Base-by-base conservation (phyloP, 352 stramenopile species). In the Globisporangium echinulatum region DNA sequence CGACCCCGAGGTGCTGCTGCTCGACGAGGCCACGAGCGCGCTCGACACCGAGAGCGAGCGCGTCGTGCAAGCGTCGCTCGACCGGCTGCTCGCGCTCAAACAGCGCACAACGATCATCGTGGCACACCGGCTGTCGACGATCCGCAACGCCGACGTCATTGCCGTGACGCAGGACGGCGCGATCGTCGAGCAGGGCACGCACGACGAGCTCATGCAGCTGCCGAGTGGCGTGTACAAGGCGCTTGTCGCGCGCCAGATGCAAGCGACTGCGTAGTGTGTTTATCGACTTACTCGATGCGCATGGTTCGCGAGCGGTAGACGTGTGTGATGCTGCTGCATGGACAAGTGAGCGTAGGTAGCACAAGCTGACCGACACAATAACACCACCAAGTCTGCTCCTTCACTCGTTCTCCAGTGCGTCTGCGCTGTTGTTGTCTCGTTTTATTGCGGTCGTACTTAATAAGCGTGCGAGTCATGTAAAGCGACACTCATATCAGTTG, bases 111-210 rank as follows among this genome's bases (percentile, higher is more conserved):
- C 37, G 25, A 50, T 63, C 49, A 60, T 61, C 50, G 93, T 98
- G 56, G 96, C 96, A 0, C 94, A 98, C 68, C 83, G 94, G 9
- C 66, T 99, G 38, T 96, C 82, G 53, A 99, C 94, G 57, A 69
- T 40, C 72, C 69, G 46, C 14, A 38, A 53, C 37, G 38, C 46
- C n/a, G n/a, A 40, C 37, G 67, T 70, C 42, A 88, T 91, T 19
- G 58, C 73, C 11, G 72, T 90, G 7, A 49, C 87, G 13, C 44
- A 75, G 33, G 54, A 57, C 11, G 75, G 79, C 5, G 43, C 61
- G 11, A 74, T 89, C 2, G 70, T 75, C 5, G 79, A 89, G 56
- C 53, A 62, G 11, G 74, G 74, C 5, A 63, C 54, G 1, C 74
- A 75, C 44, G 64, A 74, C 37, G 62, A 85, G 50, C 40, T 82